Percentiles rank a stretch among this genome's conserved stretches.
phyloP scores from a whole-genome alignment of 805 yeast genomes.

The Yamadazyma sp. region DNA sequence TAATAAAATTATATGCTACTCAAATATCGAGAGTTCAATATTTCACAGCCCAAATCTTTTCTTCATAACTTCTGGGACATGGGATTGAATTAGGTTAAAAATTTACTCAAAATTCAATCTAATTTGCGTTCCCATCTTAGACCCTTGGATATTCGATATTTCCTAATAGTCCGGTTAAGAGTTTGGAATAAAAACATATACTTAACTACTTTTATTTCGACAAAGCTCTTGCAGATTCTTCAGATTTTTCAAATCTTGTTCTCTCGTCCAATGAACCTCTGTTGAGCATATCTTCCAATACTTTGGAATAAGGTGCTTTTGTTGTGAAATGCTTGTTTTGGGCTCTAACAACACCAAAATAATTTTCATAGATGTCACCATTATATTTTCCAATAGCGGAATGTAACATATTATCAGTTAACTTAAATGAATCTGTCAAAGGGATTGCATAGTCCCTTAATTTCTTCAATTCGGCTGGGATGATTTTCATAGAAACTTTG shows the following conservation, averaged over 20 bases:
- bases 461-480: slow-evolving; percentile 25
- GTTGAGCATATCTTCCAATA: slow-evolving; percentile 31
- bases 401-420: slow-evolving; percentile 76
- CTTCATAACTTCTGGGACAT: too few relatives aligned
- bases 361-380: slow-evolving; percentile 82
- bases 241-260: slow-evolving; percentile 32
- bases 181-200: too few relatives aligned
- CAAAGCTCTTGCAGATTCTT: too few relatives aligned
- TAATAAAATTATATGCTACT: too few relatives aligned
- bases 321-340: slow-evolving; percentile 49
- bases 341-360: slow-evolving; percentile 53
- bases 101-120: too few relatives aligned
- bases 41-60: too few relatives aligned
- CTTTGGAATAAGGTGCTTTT: slow-evolving; percentile 59
- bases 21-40: too few relatives aligned
- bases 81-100: too few relatives aligned
- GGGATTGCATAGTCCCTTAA: slow-evolving; percentile 67
- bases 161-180: too few relatives aligned
- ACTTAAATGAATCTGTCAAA: slow-evolving; percentile 79
- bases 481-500: slow-evolving; percentile 12
- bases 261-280: slow-evolving; percentile 31
- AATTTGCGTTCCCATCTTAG: too few relatives aligned
- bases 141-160: too few relatives aligned
- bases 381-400: slow-evolving; percentile 78
- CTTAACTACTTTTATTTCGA: too few relatives aligned